A percentile compares a stretch with the other conserved stretches of the same genome.
phyloP scores from a whole-genome alignment of 345 rosid genomes.

The Euphorbia tirucalli region DNA sequence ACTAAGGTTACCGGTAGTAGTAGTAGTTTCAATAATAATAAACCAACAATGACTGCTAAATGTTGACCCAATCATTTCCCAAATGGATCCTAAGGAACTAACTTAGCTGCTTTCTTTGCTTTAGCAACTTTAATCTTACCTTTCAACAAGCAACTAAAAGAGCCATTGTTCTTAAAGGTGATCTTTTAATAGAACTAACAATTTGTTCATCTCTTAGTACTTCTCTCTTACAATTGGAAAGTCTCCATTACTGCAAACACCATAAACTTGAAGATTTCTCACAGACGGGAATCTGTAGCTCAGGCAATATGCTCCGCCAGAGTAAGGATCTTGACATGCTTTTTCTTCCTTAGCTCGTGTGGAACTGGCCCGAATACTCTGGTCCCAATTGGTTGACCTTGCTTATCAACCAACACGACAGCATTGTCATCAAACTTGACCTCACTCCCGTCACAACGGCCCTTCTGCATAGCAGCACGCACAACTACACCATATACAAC shows the following conservation, averaged over 20 bases:
- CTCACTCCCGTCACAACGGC: conserved; percentile 86
- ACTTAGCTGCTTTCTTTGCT: no score
- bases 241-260: background rate
- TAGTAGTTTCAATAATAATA: no score
- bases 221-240: no score
- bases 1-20: no score
- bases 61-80: no score
- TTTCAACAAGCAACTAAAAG: no score
- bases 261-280: background rate
- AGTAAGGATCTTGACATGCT: conserved; percentile 80
- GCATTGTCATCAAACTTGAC: conserved; percentile 93
- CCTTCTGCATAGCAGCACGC: conserved; percentile 84
- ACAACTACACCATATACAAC: conserved; percentile 79
- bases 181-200: no score
- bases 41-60: no score
- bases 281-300: conserved; percentile 12
- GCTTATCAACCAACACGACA: conserved; percentile 68
- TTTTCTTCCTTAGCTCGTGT: conserved; percentile 84
- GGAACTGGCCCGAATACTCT: conserved; percentile 92
- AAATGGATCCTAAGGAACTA: no score
- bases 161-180: no score
- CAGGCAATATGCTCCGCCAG: conserved; percentile 82
- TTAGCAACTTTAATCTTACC: no score
- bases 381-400: conserved; percentile 73
- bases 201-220: no score